Base-by-base conservation (phyloP, 345 rosid species). In the Syzygium jambos region DNA sequence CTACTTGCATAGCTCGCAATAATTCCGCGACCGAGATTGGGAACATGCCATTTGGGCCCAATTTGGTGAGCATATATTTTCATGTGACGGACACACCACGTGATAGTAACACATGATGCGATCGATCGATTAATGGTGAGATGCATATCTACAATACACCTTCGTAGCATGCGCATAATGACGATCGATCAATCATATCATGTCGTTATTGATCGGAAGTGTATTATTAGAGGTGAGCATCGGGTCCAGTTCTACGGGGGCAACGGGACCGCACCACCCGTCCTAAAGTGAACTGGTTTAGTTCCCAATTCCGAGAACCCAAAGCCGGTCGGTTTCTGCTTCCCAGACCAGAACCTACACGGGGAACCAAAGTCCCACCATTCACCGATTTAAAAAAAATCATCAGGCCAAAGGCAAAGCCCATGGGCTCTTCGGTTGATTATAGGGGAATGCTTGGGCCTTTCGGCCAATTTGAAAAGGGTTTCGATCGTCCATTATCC, bases 191-290 rank as follows among this genome's bases (percentile, higher is more conserved):
- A 6, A 1, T 52, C 13, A 52, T 5, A 52, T 14, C 54, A 52
- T 6, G 54, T 14, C 19, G 53, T 59, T 7, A 27, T 11, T 11
- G 2, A 59, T 0, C 2, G 3, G 0, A 27, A 3, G 0, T 61
- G 0, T 25, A 61, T n/a, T 0, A 1, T n/a, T 4, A n/a, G 15
- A 29, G 38, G 1, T n/a, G 1, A 61, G 73, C 38, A 61, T 61
- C 73, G 6, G n/a, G 19, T 13, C 3, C 1, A 2, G 15, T 14
- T 61, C 73, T 61, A 61, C 0, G 13, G 6, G 2, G 38, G 6
- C n/a, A 61, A n/a, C 0, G 0, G 0, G 0, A n/a, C 4, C 0
- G 9, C 6, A n/a, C 2, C 46, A 43, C 7, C 46, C 46, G 46
- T 43, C 6, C 46, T 43, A 43, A 43, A 6, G 46, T 1, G 46